phyloP scores from a whole-genome alignment of 306 rosid genomes.

The Leucaena leucocephala region DNA sequence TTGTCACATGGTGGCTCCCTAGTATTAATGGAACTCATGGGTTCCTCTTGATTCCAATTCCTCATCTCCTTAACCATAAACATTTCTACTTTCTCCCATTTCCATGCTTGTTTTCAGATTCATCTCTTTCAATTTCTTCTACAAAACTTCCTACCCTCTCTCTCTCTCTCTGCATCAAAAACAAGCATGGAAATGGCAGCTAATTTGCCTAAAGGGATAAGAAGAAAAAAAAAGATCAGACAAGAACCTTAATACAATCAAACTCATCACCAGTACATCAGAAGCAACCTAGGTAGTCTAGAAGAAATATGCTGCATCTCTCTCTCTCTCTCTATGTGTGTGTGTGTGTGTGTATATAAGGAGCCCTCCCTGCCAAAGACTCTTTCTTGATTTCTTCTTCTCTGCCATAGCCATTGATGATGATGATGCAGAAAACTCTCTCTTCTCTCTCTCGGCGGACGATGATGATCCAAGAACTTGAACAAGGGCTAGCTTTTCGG shows the following conservation, averaged over 20 bases:
- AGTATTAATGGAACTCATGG: slow-evolving; percentile 71
- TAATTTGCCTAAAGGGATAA: background rate
- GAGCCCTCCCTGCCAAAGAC: slow-evolving; percentile 26
- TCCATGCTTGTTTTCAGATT: slow-evolving; percentile 80
- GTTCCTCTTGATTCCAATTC: slow-evolving; percentile 71
- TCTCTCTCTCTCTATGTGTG: background rate
- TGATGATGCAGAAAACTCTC: slow-evolving; percentile 19
- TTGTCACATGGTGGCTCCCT: slow-evolving; percentile 45
- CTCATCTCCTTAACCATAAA: slow-evolving; percentile 16
- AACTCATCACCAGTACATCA: background rate
- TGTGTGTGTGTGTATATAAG: background rate
- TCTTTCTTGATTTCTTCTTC: slow-evolving; percentile 10
- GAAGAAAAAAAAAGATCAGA: background rate
- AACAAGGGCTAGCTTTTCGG: slow-evolving; percentile 1
- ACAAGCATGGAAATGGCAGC: slow-evolving; percentile 71
- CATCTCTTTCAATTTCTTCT: slow-evolving; percentile 34
- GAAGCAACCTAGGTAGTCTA: background rate
- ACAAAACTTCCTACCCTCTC: slow-evolving; percentile 31
- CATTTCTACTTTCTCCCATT: slow-evolving; percentile 20
- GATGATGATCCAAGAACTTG: slow-evolving; percentile 25
- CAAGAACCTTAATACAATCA: background rate
- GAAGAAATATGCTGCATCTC: too few relatives aligned
- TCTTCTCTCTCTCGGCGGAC: background rate
- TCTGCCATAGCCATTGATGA: slow-evolving; percentile 27
- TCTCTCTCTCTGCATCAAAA: slow-evolving; percentile 34